phyloP scores from a whole-genome alignment of 2,329 filamentous ascomycete species.

The Coniochaeta sp. region DNA sequence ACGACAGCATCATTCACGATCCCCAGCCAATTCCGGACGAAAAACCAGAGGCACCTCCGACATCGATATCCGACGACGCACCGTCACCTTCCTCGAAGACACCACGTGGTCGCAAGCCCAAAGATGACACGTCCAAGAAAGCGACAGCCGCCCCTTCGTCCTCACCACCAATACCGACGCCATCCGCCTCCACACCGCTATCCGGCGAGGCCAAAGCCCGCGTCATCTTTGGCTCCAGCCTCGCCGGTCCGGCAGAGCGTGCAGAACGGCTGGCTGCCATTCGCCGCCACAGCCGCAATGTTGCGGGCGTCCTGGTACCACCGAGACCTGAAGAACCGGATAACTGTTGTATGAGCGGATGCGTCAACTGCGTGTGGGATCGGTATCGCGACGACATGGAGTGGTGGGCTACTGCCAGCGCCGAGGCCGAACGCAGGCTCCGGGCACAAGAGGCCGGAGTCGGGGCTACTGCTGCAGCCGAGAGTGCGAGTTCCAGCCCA shows the following conservation, averaged over 20 bases:
- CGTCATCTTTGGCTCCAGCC: conserved; percentile 75
- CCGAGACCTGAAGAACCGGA: conserved; percentile 84
- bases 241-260: conserved; percentile 66
- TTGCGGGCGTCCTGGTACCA: conserved; percentile 78
- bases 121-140: conserved; percentile 8
- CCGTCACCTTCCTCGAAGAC: conserved; percentile 6
- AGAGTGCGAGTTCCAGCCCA: background rate
- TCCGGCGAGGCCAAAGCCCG: conserved; percentile 48
- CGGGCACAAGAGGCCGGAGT: conserved; percentile 24
- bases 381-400: conserved; percentile 86
- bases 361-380: conserved; percentile 97
- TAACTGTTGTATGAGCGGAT: conserved; percentile 99
- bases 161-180: conserved; percentile 24
- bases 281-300: conserved; percentile 49
- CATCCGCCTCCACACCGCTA: conserved; percentile 36
- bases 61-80: conserved; percentile 24
- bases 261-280: conserved; percentile 52
- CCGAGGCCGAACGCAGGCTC: conserved; percentile 53
- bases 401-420: conserved; percentile 65
- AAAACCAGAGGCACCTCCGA: conserved; percentile 37
- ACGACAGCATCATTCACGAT: conserved; percentile 46
- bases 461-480: conserved; percentile 6
- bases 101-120: conserved; percentile 14
- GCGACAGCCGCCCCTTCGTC: conserved; percentile 22
- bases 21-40: conserved; percentile 31